phyloP scores from a whole-genome alignment of 2,329 filamentous ascomycete species.

The Sarocladium strictum region DNA sequence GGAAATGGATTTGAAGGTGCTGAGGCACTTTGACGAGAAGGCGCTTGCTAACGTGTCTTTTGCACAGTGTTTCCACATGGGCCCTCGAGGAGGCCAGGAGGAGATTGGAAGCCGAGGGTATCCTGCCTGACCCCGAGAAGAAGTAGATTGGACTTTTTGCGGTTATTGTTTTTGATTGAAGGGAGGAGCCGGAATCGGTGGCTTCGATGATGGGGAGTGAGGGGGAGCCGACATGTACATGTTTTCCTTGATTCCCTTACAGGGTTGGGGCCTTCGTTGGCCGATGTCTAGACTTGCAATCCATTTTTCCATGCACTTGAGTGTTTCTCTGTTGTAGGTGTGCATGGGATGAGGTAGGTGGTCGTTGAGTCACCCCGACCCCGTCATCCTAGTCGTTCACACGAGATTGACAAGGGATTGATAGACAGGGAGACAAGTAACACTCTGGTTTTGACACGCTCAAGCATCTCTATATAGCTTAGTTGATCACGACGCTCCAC shows the following conservation, averaged over 20 bases:
- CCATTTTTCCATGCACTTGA: background rate
- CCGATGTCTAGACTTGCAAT: conserved; percentile 9
- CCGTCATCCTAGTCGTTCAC: background rate
- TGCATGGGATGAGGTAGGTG: background rate
- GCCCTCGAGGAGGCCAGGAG: conserved; percentile 93
- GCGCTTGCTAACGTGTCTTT: conserved; percentile 8
- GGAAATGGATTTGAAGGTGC: background rate
- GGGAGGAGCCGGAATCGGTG: background rate
- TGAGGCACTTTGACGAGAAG: background rate
- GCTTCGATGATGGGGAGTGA: background rate
- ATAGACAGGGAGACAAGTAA: background rate
- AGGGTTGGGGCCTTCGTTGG: conserved; percentile 2
- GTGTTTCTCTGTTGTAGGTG: background rate
- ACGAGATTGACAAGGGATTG: background rate
- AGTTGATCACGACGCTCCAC: conserved; percentile 60
- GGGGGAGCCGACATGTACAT: conserved; percentile 5
- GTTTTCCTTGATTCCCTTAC: conserved; percentile 9
- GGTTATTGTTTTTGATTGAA: conserved; percentile 3
- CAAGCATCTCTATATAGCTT: conserved; percentile 5
- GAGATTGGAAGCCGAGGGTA: conserved; percentile 92
- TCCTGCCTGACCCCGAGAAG: conserved; percentile 75
- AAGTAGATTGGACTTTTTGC: conserved; percentile 29
- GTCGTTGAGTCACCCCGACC: background rate
- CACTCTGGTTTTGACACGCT: background rate
- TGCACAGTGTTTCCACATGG: conserved; percentile 91